These are phyloP conservation scores for Fraxinus ornus DNA, from an alignment of 305 asterid genomes.

Conservation along the genomic window DNA sequence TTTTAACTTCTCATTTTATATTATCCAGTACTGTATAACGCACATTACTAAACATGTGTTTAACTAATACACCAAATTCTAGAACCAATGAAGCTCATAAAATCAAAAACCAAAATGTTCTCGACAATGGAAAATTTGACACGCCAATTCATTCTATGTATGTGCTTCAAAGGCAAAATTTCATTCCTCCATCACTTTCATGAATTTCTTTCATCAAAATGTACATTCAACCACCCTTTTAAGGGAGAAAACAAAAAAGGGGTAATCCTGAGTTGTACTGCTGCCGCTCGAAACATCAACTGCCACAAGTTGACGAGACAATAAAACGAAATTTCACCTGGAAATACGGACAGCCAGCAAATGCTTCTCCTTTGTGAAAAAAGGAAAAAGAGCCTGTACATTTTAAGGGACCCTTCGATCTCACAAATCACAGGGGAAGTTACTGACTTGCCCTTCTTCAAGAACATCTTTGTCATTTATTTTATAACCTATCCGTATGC, in stretches of 20 bases:
- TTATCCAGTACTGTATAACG: background rate
- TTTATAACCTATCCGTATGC: slow-evolving; percentile 77
- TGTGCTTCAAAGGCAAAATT: slow-evolving; percentile 24
- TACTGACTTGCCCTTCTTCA: slow-evolving; percentile 93
- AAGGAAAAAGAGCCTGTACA: slow-evolving; percentile 24
- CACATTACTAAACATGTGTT: slow-evolving; percentile 24
- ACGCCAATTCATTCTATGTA: slow-evolving; percentile 23
- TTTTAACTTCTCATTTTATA: background rate
- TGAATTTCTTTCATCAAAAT: slow-evolving; percentile 31
- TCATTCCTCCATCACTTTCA: slow-evolving; percentile 14
- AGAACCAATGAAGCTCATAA: slow-evolving; percentile 30
- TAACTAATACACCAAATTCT: slow-evolving; percentile 18
- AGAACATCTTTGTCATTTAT: slow-evolving; percentile 61
- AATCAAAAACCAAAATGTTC: slow-evolving; percentile 24
- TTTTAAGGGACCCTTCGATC: slow-evolving; percentile 4
- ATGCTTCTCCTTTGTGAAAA: slow-evolving; percentile 22
- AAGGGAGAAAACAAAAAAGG: slow-evolving; percentile 27
- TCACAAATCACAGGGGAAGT: slow-evolving; percentile 81
- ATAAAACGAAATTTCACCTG: slow-evolving; percentile 28
- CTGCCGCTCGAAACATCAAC: slow-evolving; percentile 17
- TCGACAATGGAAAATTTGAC: slow-evolving; percentile 4
- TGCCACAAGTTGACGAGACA: slow-evolving; percentile 25
- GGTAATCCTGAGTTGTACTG: slow-evolving; percentile 16
- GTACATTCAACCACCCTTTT: slow-evolving; percentile 40
- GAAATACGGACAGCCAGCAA: slow-evolving; percentile 29